Base-by-base conservation (phyloP, 2,329 filamentous ascomycete species). In the Cladorrhinum sp. region DNA sequence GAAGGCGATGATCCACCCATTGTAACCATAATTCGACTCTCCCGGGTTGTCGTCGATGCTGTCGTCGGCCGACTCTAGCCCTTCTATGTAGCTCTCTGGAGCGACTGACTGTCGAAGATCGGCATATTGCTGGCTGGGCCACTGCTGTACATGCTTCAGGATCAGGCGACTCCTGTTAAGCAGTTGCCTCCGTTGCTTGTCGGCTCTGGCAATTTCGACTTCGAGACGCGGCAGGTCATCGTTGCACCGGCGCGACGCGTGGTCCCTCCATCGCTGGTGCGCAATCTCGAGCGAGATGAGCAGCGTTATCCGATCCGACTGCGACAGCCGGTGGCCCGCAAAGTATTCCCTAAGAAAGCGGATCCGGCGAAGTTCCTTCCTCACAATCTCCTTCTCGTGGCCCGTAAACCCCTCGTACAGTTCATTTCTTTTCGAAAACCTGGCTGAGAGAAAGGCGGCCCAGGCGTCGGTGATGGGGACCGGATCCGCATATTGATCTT, bases 11-110 rank as follows among this genome's bases (percentile, higher is more conserved):
- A 67, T 18, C 65, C 64, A 67, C 3, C 65, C 65, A 33, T 64
- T 67, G 62, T 66, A 67, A 12, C 65, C 65, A 33, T 67, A 67
- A 55, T 67, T 63, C 1, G 62, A 56, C 48, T 66, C 57, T 24
- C 56, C 20, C 10, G 64, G 60, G 54, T 67, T 60, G 33, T 67
- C 65, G 54, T 67, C 65, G 12, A 65, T 24, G 28, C 26, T 54
- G 46, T 65, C 64, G 33, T 67, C 65, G 46, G 49, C 28, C 2
- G 58, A 64, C 3, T 64, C 58, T 9, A 67, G 57, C 2, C 59
- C 63, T 2, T 54, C 16, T 23, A 66, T 64, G 61, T 63, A 66
- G 36, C 26, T 66, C 12, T 63, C 64, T 2, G 65, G 64, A 6
- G 55, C 61, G 4, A 66, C 54, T 7, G 52, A 51, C 23, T 52